Conservation (phyloP, 2,329 filamentous ascomycete species). For the Botrytis paeoniae region DNA sequence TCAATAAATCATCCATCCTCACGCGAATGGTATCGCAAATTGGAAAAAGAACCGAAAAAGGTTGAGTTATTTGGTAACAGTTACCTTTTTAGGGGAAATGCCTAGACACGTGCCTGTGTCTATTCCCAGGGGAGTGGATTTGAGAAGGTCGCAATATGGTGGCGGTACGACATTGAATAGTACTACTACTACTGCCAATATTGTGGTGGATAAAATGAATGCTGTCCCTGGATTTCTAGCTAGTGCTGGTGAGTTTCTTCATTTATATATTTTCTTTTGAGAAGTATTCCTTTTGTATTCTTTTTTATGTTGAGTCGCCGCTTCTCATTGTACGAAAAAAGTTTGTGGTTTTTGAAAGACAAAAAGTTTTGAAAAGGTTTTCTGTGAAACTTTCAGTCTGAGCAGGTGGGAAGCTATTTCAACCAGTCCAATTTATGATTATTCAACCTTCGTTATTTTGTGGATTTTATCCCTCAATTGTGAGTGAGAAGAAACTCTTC, state of each 20-base stretch:
- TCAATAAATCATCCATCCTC: background rate
- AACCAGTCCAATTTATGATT: background rate
- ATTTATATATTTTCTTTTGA: background rate
- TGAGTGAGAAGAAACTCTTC: conserved; percentile 2
- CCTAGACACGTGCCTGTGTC: conserved; percentile 17
- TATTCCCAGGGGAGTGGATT: conserved; percentile 10
- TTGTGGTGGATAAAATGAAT: conserved; percentile 52
- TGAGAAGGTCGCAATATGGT: conserved; percentile 11
- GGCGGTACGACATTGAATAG: conserved; percentile 37
- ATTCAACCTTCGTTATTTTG: background rate
- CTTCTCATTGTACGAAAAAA: background rate
- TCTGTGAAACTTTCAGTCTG: background rate
- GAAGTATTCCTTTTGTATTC: background rate
- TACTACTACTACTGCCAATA: conserved; percentile 12
- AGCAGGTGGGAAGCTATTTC: background rate
- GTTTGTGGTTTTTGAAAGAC: background rate
- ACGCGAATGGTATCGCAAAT: conserved; percentile 2
- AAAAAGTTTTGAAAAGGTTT: background rate
- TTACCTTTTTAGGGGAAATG: conserved; percentile 2
- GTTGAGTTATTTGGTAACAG: background rate
- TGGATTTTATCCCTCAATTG: background rate
- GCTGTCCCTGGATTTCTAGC: conserved; percentile 57
- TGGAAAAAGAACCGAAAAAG: background rate
- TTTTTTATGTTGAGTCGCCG: background rate
- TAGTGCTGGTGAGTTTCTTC: conserved; percentile 53